Evolutionary conservation across 805 yeast genomes (phyloP), one percentile per base, ranked within the genome.

Genomic region (Candida sphagnicola): DNA sequence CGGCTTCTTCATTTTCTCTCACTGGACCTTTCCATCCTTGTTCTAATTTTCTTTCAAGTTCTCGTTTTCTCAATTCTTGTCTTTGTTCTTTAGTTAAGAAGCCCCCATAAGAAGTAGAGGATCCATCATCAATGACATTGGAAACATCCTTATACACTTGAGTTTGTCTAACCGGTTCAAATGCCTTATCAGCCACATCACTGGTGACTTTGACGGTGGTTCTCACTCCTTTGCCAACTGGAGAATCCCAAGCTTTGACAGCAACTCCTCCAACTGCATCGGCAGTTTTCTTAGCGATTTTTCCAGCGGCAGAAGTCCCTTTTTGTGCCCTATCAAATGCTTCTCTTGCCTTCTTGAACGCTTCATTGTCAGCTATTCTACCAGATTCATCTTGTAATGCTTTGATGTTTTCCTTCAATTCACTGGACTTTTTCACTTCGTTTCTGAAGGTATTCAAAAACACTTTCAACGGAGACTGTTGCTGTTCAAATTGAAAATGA

Each of bases 301-400:
- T 78, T 5, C 80, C 77, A n/a, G 80, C 73, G 28, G 85, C 85
- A 14, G 86, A 74, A 14, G 75, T 62, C 11, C 78, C 75, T 56
- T 78, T 80, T 53, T 85, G 93, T 2, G 98, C 96, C 39, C 72
- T 75, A 40, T 85, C 85, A 51, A 83, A 88, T 0, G 99, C 99
- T 44, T 89, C 96, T 56, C 85, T 83, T 24, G 99, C 99, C 53
- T 76, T 79, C 60, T 83, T 86, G 68, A 86, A 90, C 2, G 98
- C 95, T 39, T 89, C 96, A 35, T 93, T 82, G 51, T 93, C 98
- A 23, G 95, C 87, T 60, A 93, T 75, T 52, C 89, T 80, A 29
- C 96, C 98, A 3, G 97, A 87, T 49, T 95, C 98, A 64, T 90
- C 96, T 59, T 88, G 95, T 39, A 93, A 74, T 12, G 96, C 95